These are phyloP conservation scores for Fusarium bulbicola DNA, from an alignment of 2,329 filamentous ascomycete genomes.

Conservation along the genomic window DNA sequence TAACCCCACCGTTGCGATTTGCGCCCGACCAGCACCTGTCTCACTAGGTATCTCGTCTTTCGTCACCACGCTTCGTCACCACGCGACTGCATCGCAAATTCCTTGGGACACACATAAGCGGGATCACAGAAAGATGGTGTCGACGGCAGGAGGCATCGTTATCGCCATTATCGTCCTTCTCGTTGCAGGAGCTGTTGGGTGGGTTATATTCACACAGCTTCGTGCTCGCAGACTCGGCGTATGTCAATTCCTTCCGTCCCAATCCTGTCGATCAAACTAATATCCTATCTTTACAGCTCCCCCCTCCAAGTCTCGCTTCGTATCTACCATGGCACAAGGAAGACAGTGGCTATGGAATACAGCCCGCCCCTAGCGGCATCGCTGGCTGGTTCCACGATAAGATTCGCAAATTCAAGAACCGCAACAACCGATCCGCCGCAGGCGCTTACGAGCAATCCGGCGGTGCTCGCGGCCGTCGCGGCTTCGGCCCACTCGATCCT, in stretches of 20 bases:
- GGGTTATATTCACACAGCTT: slow-evolving; percentile 76
- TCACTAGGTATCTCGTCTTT: background rate
- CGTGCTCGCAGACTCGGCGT: slow-evolving; percentile 77
- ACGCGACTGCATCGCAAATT: slow-evolving; percentile 21
- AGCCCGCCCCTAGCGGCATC: slow-evolving; percentile 69
- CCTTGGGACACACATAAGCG: background rate
- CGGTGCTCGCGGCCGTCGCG: slow-evolving; percentile 57
- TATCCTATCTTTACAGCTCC: slow-evolving; percentile 60
- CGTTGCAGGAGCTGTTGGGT: slow-evolving; percentile 66
- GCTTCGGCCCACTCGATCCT: slow-evolving; percentile 76
- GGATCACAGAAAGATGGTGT: slow-evolving; percentile 57
- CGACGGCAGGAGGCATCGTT: slow-evolving; percentile 72
- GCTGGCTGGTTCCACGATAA: slow-evolving; percentile 78
- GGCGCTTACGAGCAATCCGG: slow-evolving; percentile 76
- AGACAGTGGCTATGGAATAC: slow-evolving; percentile 57
- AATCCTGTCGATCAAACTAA: slow-evolving; percentile 11
- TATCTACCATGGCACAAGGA: slow-evolving; percentile 76
- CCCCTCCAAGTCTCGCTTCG: slow-evolving; percentile 71
- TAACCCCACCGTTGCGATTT: background rate
- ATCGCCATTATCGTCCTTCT: slow-evolving; percentile 75
- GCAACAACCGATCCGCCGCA: slow-evolving; percentile 70
- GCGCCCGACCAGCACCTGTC: background rate
- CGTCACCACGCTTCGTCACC: slow-evolving; percentile 12
- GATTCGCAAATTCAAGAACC: slow-evolving; percentile 69
- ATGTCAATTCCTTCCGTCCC: slow-evolving; percentile 44